Base-by-base conservation (phyloP, 495 filamentous ascomycete species). In the Aspergillus sclerotiicarbonarius region DNA sequence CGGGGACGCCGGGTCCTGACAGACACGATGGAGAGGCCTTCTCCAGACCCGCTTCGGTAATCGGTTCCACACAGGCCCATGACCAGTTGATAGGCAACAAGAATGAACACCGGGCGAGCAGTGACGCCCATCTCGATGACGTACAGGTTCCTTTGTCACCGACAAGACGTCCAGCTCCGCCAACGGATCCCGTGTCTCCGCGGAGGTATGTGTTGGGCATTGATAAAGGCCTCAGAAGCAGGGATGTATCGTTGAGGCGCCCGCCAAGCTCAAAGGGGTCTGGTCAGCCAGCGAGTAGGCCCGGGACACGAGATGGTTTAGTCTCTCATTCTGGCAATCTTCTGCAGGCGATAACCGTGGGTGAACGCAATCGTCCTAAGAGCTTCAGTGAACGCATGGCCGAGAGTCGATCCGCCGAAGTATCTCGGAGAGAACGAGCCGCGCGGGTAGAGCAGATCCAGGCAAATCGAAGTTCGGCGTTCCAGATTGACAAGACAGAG, bases 321-420 rank as follows among this genome's bases (percentile, higher is more conserved):
- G 56, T 59, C 12, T 56, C 70, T 4, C 66, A 67, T 16, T 58
- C 64, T 10, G 56, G 60, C 15, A 66, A 71, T 51, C 20, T 60
- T 1, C 64, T 69, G 37, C 47, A 50, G 47, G 31, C 47, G 31
- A 31, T 50, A 13, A 50, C 47, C 1, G 47, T 6, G 62, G 60
- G 35, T 58, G 72, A 25, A 67, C 67, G 6, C 48, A 37, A 4
- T 69, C 66, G 49, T 56, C 66, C 37, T 70, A 84, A 88, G 67
- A 90, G 84, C 30, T 98, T 97, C 67, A 96, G 90, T 61, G 91
- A 98, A 68, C 79, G 91, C 21, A 83, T 98, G 58, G 89, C 90
- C 0, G 85, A 90, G 58, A 82, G 72, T 54, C 74, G 84, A 54
- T 67, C 67, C 8, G 69, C 73, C 29, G 83, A 86, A 10, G 77